These are phyloP conservation scores for Cladosporium oxysporum DNA, from an alignment of 2,329 filamentous ascomycete genomes.

Conservation along the genomic window DNA sequence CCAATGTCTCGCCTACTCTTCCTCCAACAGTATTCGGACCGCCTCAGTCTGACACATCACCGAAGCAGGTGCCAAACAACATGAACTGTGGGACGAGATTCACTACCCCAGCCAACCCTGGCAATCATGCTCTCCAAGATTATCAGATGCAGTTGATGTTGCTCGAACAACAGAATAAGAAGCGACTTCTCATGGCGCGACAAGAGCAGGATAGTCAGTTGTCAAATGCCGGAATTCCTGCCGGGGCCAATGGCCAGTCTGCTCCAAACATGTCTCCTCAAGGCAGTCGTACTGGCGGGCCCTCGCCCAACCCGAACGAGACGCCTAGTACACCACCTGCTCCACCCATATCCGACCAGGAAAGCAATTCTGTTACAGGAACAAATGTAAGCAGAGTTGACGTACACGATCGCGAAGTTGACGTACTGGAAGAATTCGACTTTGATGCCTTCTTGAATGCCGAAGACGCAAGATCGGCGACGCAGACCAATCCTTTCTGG, in stretches of 20 bases:
- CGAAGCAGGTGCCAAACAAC: not conserved
- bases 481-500: not conserved
- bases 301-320: slow-evolving; percentile 75
- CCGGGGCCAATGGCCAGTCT: slow-evolving; percentile 46
- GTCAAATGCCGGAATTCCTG: slow-evolving; percentile 44
- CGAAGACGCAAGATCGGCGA: not conserved
- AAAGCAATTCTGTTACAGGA: not conserved
- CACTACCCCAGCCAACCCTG: slow-evolving; percentile 44
- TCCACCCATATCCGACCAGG: not conserved
- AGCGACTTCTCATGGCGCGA: slow-evolving; percentile 80
- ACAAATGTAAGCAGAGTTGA: not conserved
- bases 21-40: not conserved
- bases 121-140: slow-evolving; percentile 80
- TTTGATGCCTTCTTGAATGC: slow-evolving; percentile 64
- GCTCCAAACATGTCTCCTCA: slow-evolving; percentile 64
- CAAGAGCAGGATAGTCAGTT: slow-evolving; percentile 72
- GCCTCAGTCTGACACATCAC: not conserved
- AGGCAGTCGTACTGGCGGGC: slow-evolving; percentile 62
- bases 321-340: slow-evolving; percentile 65
- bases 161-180: slow-evolving; percentile 84
- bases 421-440: slow-evolving; percentile 69
- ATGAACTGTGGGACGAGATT: not conserved
- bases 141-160: slow-evolving; percentile 90
- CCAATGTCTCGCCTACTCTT: not conserved
- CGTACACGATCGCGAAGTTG: slow-evolving; percentile 46